A percentile compares a stretch with the other conserved stretches of the same genome.
Conservation (phyloP, 306 rosid species). For the Luffa aegyptiaca region DNA sequence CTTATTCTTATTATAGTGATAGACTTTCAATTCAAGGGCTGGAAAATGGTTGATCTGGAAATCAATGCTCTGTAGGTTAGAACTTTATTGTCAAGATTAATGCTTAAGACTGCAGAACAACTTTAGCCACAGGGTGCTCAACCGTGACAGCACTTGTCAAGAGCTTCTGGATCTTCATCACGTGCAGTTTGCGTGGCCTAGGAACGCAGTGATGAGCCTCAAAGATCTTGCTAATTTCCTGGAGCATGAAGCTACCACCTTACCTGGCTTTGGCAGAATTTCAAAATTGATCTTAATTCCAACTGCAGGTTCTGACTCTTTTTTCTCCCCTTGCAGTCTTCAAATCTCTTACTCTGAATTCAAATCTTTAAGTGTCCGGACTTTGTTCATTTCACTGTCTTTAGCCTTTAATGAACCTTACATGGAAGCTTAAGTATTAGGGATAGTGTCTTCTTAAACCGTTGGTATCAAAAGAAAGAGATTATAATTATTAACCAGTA, state of each 20-base stretch:
- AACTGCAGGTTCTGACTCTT: background rate
- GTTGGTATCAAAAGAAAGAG: background rate
- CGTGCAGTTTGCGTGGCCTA: constrained; percentile 36
- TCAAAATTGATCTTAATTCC: background rate
- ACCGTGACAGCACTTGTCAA: constrained; percentile 26
- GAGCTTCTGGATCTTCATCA: constrained; percentile 36
- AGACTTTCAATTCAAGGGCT: background rate
- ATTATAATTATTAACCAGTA: background rate
- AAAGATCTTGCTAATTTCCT: background rate
- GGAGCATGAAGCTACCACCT: constrained; percentile 1
- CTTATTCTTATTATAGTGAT: background rate
- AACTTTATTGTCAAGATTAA: background rate
- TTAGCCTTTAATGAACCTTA: background rate
- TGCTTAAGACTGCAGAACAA: background rate
- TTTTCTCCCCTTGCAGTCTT: background rate
- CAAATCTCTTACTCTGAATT: background rate
- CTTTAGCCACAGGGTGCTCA: constrained; percentile 29
- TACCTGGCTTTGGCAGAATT: background rate
- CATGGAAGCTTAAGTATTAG: background rate
- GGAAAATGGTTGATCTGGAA: background rate
- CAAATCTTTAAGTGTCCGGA: background rate
- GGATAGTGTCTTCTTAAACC: background rate
- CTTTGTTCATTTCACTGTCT: background rate
- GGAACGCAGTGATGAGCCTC: constrained; percentile 31
- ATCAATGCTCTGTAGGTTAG: background rate